phyloP scores from a whole-genome alignment of 2,329 filamentous ascomycete species.

The Chrysosporium queenslandicum region DNA sequence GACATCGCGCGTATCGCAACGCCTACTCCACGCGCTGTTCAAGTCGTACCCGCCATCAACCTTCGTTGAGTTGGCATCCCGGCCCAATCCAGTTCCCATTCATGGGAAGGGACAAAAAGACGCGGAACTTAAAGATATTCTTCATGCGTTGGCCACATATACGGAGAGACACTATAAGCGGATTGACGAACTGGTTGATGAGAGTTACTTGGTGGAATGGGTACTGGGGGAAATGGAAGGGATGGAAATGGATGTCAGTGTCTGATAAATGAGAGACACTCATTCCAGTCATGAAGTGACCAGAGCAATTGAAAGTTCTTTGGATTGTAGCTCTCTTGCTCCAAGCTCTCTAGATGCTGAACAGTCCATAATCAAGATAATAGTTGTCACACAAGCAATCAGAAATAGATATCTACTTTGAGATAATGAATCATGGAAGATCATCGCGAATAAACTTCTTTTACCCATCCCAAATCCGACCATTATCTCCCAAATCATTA shows the following conservation, averaged over 20 bases:
- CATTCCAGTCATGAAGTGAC: too few species aligned
- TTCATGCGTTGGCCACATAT: slow-evolving; percentile 80
- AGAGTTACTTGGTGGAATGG: slow-evolving; percentile 91
- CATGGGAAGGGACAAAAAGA: slow-evolving; percentile 29
- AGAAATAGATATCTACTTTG: too few species aligned
- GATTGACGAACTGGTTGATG: slow-evolving; percentile 80
- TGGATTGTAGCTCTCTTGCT: too few species aligned
- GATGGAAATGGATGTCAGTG: slow-evolving; percentile 25
- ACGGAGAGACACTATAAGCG: slow-evolving; percentile 88
- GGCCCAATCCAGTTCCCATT: slow-evolving; percentile 13
- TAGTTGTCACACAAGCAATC: too few species aligned
- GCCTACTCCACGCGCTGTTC: slow-evolving; percentile 69
- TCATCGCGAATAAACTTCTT: too few species aligned
- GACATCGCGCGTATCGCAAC: slow-evolving; percentile 74
- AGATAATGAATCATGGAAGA: too few species aligned
- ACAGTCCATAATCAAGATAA: too few species aligned
- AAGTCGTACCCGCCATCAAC: slow-evolving; percentile 69
- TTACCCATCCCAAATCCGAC: too few species aligned
- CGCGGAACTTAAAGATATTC: slow-evolving; percentile 62
- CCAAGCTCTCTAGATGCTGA: too few species aligned
- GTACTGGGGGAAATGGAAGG: slow-evolving; percentile 86
- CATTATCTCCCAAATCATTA: too few species aligned
- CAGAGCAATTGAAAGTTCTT: too few species aligned
- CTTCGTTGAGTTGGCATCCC: slow-evolving; percentile 56
- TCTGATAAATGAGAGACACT: background rate